Evolutionary conservation across 1,139 yeast genomes (phyloP), one percentile per base, ranked within the genome.

Genomic region (Lodderomyces margitis): DNA sequence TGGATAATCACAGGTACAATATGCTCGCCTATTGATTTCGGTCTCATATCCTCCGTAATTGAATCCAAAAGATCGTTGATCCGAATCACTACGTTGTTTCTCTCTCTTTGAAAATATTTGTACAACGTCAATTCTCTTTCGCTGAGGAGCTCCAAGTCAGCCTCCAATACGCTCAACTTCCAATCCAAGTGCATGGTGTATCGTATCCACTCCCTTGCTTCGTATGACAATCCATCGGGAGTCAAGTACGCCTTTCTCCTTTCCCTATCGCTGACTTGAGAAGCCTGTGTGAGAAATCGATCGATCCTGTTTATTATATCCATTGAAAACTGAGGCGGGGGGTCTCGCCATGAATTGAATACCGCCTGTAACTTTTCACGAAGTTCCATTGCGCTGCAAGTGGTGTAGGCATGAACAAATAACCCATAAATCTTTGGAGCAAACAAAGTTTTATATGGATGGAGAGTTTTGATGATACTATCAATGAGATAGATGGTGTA

Each of bases 271-370:
- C n/a, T 24, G 9, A 54, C 54, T 5, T 62, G 54, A 2, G 74
- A 68, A 7, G 74, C 76, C 48, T 62, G 61, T 23, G 68, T 66
- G 36, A 70, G 66, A 49, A 70, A 70, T 38, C 61, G 54, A 47
- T 70, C 75, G 28, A 72, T 68, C 40, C 59, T 64, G 25, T 48
- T 52, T 11, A 72, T 46, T 1, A 63, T 49, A 0, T 52, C 55
- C 9, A 40, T 50, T 4, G 70, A 69, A 45, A 71, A 71, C n/a
- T 68, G 55, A 21, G 71, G 62, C 36, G 57, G 57, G 6, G 62
- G 66, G 20, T 50, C 52, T 19, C 57, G 49, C 78, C 78, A 72
- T 15, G 75, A 68, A 41, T 64, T 61, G 55, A 69, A 71, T 39
- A 70, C 51, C 40, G 67, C 27, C 15, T 35, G 39, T 24, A 49